phyloP scores from a whole-genome alignment of 257 asterid species.

The Capsicum rhomboideum region DNA sequence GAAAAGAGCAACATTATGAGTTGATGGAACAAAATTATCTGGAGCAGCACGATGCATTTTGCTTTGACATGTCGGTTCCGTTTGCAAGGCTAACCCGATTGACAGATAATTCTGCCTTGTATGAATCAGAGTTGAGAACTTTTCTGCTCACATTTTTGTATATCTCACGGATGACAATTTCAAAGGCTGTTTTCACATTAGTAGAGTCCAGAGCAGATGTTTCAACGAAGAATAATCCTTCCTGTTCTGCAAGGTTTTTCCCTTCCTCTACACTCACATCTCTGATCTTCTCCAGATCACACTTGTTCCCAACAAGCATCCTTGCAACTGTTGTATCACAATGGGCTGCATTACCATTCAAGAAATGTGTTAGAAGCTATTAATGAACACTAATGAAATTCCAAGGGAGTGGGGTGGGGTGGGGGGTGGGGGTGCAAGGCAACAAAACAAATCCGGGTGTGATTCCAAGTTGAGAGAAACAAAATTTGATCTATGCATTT shows the following conservation, averaged over 20 bases:
- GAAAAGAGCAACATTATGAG: not conserved
- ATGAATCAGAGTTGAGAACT: slow-evolving; percentile 51
- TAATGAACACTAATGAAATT: not conserved
- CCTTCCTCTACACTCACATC: slow-evolving; percentile 63
- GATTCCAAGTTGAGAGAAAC: not conserved
- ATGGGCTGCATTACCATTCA: slow-evolving; percentile 38
- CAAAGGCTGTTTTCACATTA: slow-evolving; percentile 52
- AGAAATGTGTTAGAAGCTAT: not conserved
- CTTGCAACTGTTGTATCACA: slow-evolving; percentile 58
- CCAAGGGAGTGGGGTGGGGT: not conserved
- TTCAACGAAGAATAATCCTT: slow-evolving; percentile 57
- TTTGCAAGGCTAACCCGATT: slow-evolving; percentile 42
- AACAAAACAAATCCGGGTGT: not conserved
- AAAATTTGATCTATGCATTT: not conserved
- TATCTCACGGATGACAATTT: slow-evolving; percentile 57
- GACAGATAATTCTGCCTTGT: slow-evolving; percentile 55
- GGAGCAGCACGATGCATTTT: slow-evolving; percentile 54
- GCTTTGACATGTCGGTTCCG: slow-evolving; percentile 48
- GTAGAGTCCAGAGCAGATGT: slow-evolving; percentile 71
- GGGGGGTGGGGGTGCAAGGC: too few species aligned
- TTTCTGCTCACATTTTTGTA: slow-evolving; percentile 55
- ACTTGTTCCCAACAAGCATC: slow-evolving; percentile 69
- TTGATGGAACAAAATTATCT: slow-evolving; percentile 14
- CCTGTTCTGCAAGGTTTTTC: slow-evolving; percentile 54
- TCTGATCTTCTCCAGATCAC: slow-evolving; percentile 57